phyloP scores from a whole-genome alignment of 2,329 filamentous ascomycete genomes.

The Sporothrix variecibatus region DNA sequence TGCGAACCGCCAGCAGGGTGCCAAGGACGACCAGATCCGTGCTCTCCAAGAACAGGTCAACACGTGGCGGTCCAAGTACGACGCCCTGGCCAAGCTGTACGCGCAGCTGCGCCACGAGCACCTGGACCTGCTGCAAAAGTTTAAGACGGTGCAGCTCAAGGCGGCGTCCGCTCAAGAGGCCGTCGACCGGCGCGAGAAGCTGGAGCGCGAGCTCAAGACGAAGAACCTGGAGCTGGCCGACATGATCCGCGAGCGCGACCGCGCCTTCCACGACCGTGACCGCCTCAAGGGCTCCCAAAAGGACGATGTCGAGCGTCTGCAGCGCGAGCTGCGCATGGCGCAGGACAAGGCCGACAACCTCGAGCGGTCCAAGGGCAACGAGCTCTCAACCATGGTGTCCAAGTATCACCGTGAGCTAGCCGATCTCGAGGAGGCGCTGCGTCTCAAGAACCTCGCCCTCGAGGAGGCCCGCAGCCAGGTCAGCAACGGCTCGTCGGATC shows the following conservation, averaged over 20 bases:
- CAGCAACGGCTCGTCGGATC: slow-evolving; percentile 78
- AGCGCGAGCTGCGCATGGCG: slow-evolving; percentile 89
- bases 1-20: slow-evolving; percentile 79
- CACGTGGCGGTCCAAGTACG: slow-evolving; percentile 96
- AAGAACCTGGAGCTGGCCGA: slow-evolving; percentile 98
- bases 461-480: slow-evolving; percentile 80
- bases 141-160: slow-evolving; percentile 94
- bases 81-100: slow-evolving; percentile 93
- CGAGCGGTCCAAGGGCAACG: slow-evolving; percentile 89
- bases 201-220: slow-evolving; percentile 97
- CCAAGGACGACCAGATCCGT: slow-evolving; percentile 91
- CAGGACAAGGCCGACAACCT: slow-evolving; percentile 88
- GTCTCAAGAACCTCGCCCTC: slow-evolving; percentile 82
- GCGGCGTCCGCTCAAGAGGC: slow-evolving; percentile 96
- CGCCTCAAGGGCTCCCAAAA: slow-evolving; percentile 81
- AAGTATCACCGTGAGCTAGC: slow-evolving; percentile 98
- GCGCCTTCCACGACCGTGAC: slow-evolving; percentile 91
- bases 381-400: slow-evolving; percentile 89
- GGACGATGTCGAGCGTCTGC: slow-evolving; percentile 92
- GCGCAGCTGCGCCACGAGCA: slow-evolving; percentile 95
- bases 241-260: slow-evolving; percentile 96
- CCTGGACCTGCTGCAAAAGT: slow-evolving; percentile 90
- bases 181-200: slow-evolving; percentile 89
- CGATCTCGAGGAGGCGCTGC: slow-evolving; percentile 88
- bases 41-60: slow-evolving; percentile 96